These are phyloP conservation scores for Candida mattraensis DNA, from an alignment of 805 yeast species.

Conservation along the genomic window DNA sequence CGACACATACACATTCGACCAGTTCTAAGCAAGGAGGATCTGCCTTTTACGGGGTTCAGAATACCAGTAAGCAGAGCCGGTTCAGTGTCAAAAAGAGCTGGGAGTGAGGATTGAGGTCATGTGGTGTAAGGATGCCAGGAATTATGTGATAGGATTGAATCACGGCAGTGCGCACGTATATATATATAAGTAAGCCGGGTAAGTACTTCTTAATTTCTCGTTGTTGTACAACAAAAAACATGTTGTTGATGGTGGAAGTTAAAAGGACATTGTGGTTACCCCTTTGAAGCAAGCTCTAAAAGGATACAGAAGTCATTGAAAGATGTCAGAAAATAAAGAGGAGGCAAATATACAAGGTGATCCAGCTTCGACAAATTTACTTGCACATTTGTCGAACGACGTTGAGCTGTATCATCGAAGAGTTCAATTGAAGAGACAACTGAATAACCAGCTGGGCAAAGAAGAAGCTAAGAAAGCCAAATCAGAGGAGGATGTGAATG, in stretches of 20 bases:
- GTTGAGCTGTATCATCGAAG: conserved; percentile 32
- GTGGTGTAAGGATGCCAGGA: background rate
- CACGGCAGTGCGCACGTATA: background rate
- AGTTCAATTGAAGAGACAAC: conserved; percentile 25
- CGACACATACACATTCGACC: conserved; percentile 2
- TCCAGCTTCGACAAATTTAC: conserved; percentile 15
- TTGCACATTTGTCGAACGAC: conserved; percentile 29
- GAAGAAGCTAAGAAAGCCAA: conserved; percentile 6
- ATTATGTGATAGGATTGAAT: background rate
- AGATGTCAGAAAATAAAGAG: conserved; percentile 1
- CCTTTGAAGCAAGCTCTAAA: no score
- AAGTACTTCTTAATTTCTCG: conserved; percentile 1
- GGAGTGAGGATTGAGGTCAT: conserved; percentile 12
- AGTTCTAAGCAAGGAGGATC: conserved; percentile 2
- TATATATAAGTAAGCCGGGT: conserved; percentile 6
- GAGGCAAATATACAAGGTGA: conserved; percentile 3
- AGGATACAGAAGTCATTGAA: background rate
- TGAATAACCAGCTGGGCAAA: conserved; percentile 15
- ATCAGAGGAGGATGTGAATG: conserved; percentile 5
- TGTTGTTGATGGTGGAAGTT: conserved; percentile 8
- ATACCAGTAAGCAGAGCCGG: conserved; percentile 8
- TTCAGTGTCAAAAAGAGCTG: conserved; percentile 13
- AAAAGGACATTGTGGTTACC: no score
- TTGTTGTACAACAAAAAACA: conserved; percentile 10
- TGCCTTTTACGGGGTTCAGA: background rate